Evolutionary conservation across 768 basidiomycete genomes (phyloP), one percentile per base, ranked within the genome.

Genomic region (Russula foetens): DNA sequence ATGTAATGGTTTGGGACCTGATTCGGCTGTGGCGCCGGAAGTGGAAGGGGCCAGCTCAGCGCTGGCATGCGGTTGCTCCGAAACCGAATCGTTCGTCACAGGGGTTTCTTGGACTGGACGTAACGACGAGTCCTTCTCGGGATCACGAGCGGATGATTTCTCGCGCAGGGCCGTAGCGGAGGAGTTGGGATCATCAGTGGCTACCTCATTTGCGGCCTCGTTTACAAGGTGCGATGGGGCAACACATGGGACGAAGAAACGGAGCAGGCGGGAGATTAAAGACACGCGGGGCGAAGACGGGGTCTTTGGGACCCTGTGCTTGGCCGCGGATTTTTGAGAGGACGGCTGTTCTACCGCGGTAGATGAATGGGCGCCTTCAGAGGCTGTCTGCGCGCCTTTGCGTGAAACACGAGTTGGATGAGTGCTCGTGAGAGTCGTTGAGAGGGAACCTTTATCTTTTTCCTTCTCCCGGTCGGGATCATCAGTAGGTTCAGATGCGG

Each of bases 231-330:
- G 68, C 21, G 77, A 81, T 23, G 82, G 76, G n/a, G 79, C 76
- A 49, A 86, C 73, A 62, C 88, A 90, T 35, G 87, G 88, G 52
- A 88, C 77, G 55, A 89, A 77, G 61, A 80, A 77, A 63, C 76
- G 81, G 53, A 88, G 69, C 59, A 89, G 73, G 69, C 77, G 82
- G 53, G 81, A 78, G 60, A 86, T 71, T 66, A 88, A 79, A 24
- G 84, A 82, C 54, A 77, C 50, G 74, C 74, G 79, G 79, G 64
- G 73, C 65, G 69, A 69, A 68, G 53, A 68, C 59, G 63, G 73
- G 69, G 68, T 65, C 9, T 58, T 67, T 67, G 54, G 63, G 66
- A 14, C 66, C 65, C 53, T 60, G 60, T 57, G 61, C 21, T 64
- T 66, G 50, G 43, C 63, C 48, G 65, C 55, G 44, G 59, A 59